Evolutionary conservation across 345 rosid species (phyloP), one percentile per base, ranked within the genome.

Genomic region (Rhizophora apiculata): DNA sequence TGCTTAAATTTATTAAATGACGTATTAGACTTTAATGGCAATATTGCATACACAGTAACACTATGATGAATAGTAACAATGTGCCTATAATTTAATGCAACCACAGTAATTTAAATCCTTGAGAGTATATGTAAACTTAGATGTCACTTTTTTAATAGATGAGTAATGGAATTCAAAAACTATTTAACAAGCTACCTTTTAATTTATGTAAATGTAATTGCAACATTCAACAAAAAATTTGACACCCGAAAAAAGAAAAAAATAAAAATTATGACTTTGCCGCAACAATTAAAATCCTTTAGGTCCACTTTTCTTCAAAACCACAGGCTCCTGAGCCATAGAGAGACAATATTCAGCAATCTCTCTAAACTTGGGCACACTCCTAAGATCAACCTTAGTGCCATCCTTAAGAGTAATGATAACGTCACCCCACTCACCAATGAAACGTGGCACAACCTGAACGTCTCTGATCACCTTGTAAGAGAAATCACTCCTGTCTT

Each of bases 351-450:
- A 92, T 67, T 83, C 80, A 20, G 97, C 96, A 58, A 89, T 84
- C 82, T 89, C 92, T 78, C 99, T 85, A 72, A 95, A 95, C 80
- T 69, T 90, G 6, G 99, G 99, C 32, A 88, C 99, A 61, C 96
- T 88, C 81, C 96, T 81, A 6, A 91, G 84, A 71, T 89, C 96
- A 36, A 95, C 92, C 75, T 86, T 87, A 2, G 97, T 88, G 1
- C 93, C 96, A 64, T 91, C 97, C 68, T 67, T 82, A 71, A 95
- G 70, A 0, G 96, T 90, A 61, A 89, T 95, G 56, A 95, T 63
- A 70, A 92, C 76, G 67, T 95, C 97, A 64, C 99, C 97, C 96
- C 96, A 90, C 80, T 95, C 96, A 31, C 99, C 99, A 15, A 90
- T 80, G 62, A 95, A 87, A 60, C 99, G 74, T 24, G 99, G 97